Evolutionary conservation across 495 filamentous ascomycete genomes (phyloP).

Genomic region (Hypoxylon intermedium): DNA sequence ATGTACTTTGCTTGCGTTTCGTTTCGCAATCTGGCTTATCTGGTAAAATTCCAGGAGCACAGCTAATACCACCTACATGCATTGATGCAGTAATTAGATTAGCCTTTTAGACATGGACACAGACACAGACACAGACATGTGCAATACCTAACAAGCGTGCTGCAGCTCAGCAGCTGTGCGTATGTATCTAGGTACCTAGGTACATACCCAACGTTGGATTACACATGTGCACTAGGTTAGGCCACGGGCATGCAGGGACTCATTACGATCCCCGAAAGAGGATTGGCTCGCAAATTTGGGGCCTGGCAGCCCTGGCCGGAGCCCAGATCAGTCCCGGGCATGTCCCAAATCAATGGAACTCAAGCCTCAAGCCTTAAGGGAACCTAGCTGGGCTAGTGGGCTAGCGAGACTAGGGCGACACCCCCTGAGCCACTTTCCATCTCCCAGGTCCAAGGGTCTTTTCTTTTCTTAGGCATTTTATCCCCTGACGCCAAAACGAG

Average conservation of each 20-base stretch:
- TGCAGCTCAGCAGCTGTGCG: not conserved
- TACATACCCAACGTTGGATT: too few relatives aligned
- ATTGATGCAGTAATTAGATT: not conserved
- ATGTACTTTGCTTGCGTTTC: not conserved
- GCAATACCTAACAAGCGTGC: too few relatives aligned
- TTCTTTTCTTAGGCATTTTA: too few relatives aligned
- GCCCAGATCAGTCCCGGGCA: slow-evolving; percentile 27
- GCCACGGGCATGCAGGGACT: slow-evolving; percentile 30
- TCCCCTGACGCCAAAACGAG: slow-evolving; percentile 34
- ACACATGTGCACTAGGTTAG: not conserved
- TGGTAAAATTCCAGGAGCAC: slow-evolving; percentile 12
- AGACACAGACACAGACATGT: too few relatives aligned
- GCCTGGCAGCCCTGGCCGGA: slow-evolving; percentile 7
- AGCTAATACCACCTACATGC: slow-evolving; percentile 9
- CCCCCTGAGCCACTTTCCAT: slow-evolving; percentile 24
- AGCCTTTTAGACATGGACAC: not conserved
- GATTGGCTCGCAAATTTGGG: slow-evolving; percentile 25
- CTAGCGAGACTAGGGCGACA: slow-evolving; percentile 16
- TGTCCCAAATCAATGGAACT: slow-evolving; percentile 40
- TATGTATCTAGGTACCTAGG: not conserved
- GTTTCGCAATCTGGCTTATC: slow-evolving; percentile 12
- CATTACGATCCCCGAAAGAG: slow-evolving; percentile 21
- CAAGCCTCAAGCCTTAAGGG: slow-evolving; percentile 28
- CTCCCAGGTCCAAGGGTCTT: slow-evolving; percentile 29
- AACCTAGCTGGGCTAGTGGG: not conserved